These are phyloP conservation scores for Alternaria alternata DNA, from an alignment of 2,329 filamentous ascomycete genomes.

Conservation along the genomic window DNA sequence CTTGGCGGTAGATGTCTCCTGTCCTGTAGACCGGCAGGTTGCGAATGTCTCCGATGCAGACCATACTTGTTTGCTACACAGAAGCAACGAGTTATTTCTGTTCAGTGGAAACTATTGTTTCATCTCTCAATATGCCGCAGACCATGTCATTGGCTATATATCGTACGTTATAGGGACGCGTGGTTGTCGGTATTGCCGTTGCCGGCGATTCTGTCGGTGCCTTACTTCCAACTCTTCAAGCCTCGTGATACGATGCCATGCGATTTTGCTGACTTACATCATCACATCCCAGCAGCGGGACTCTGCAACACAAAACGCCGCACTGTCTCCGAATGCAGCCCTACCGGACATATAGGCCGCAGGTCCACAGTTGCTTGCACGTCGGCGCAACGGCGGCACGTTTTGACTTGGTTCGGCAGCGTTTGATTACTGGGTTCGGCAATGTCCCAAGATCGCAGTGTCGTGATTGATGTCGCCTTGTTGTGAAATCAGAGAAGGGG, in stretches of 20 bases:
- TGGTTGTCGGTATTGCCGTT: conserved; percentile 4
- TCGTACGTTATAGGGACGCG: conserved; percentile 13
- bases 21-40: not conserved
- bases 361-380: not conserved
- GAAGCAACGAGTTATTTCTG: not conserved
- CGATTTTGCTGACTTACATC: conserved; percentile 10
- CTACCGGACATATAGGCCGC: conserved; percentile 14
- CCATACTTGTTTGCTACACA: not conserved
- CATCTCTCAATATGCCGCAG: not conserved
- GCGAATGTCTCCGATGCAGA: not conserved
- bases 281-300: not conserved
- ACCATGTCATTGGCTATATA: conserved; percentile 5
- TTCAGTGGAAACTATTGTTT: not conserved
- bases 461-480: conserved; percentile 3
- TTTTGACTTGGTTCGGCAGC: conserved; percentile 4
- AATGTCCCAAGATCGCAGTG: conserved; percentile 7
- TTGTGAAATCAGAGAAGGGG: conserved; percentile 1
- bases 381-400: conserved; percentile 8
- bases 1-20: not conserved
- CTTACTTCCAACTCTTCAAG: conserved; percentile 6
- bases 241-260: conserved; percentile 6
- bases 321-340: conserved; percentile 11
- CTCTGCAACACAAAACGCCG: conserved; percentile 6
- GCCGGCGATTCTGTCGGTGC: conserved; percentile 9
- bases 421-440: conserved; percentile 5